A percentile compares a stretch with the other conserved stretches of the same genome.
Evolutionary conservation across 257 asterid genomes (phyloP).

Genomic region (Primulina huaijiensis): DNA sequence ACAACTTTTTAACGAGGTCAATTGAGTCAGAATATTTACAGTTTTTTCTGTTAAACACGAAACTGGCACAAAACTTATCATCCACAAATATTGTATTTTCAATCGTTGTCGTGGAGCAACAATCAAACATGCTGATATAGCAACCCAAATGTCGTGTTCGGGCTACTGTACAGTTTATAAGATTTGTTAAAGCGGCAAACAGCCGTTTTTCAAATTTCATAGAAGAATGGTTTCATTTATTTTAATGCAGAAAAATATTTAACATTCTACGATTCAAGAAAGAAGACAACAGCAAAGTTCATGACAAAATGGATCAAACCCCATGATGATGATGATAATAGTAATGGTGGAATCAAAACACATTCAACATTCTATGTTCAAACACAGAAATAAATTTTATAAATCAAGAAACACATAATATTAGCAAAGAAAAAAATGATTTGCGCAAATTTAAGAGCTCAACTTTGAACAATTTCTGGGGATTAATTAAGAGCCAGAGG

Average conservation of each 20-base stretch:
- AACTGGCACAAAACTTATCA: constrained; percentile 16
- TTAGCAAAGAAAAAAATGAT: not conserved
- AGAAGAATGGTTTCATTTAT: not conserved
- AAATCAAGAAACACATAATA: not conserved
- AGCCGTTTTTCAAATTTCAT: too few species aligned
- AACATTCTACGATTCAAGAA: not conserved
- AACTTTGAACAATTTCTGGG: constrained; percentile 22
- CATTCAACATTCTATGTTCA: not conserved
- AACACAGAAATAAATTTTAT: not conserved
- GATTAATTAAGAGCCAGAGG: constrained; percentile 22
- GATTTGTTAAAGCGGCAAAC: too few species aligned
- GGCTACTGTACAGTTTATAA: not conserved
- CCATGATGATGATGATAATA: not conserved
- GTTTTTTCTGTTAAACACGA: constrained; percentile 5
- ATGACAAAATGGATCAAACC: not conserved
- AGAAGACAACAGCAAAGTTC: not conserved
- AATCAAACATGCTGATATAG: not conserved
- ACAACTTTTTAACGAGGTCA: constrained; percentile 23
- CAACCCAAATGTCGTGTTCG: not conserved
- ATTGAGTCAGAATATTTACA: constrained; percentile 9
- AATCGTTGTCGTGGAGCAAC: not conserved
- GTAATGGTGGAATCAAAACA: not conserved
- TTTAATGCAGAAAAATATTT: not conserved
- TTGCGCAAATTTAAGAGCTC: constrained; percentile 26
- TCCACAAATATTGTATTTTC: not conserved